Conservation (phyloP, 1,284 basidiomycete genomes). For the Heterobasidion parviporum region DNA sequence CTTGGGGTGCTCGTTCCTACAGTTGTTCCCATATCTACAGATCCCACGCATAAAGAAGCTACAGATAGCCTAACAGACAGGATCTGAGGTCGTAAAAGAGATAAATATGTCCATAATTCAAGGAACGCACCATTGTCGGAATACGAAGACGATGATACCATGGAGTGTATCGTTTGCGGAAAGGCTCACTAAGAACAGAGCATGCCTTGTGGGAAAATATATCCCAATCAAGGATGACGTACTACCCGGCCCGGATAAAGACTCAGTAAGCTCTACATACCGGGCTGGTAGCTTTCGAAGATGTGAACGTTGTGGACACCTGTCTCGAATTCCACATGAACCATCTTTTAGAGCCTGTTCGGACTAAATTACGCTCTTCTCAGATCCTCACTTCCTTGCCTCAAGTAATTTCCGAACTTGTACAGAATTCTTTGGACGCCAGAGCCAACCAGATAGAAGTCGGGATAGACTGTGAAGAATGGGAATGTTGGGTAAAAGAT, state of each 20-base stretch:
- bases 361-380: conserved; percentile 67
- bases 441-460: conserved; percentile 52
- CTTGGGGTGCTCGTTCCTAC: conserved; percentile 61
- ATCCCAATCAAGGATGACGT: too few relatives aligned
- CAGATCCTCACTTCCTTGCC: conserved; percentile 77
- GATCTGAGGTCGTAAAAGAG: neutral
- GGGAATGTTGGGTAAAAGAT: conserved; percentile 79
- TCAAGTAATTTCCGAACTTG: conserved; percentile 72
- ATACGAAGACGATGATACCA: neutral
- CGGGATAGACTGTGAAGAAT: conserved; percentile 58
- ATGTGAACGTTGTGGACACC: neutral
- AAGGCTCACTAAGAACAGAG: too few relatives aligned
- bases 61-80: conserved; percentile 35
- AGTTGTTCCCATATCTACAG: conserved; percentile 62
- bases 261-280: neutral
- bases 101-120: neutral
- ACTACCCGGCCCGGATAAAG: neutral
- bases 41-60: conserved; percentile 57
- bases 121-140: neutral
- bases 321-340: conserved; percentile 8
- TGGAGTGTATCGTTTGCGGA: too few relatives aligned
- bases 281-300: neutral
- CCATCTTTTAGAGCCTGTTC: conserved; percentile 43
- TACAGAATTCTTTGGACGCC: conserved; percentile 82
- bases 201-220: too few relatives aligned